These are phyloP conservation scores for Purpureocillium takamizusanense DNA, from an alignment of 2,329 filamentous ascomycete genomes.

Conservation along the genomic window DNA sequence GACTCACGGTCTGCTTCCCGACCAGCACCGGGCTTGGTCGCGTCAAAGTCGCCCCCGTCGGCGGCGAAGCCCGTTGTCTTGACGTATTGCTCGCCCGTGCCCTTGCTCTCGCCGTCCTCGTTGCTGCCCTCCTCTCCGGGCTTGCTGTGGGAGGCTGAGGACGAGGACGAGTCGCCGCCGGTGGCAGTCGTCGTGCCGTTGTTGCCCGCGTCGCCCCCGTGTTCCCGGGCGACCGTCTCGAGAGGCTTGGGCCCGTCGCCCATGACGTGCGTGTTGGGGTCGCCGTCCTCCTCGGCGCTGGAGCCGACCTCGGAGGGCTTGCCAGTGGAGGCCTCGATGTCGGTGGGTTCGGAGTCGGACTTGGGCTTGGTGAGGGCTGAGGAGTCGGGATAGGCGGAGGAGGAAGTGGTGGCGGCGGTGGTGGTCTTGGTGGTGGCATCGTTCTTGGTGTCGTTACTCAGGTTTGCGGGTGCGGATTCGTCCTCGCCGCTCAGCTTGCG, in stretches of 20 bases:
- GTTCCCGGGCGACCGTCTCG: conserved; percentile 22
- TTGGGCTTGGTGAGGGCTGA: no score
- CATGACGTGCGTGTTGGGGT: conserved; percentile 21
- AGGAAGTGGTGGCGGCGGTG: no score
- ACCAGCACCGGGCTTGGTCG: conserved; percentile 53
- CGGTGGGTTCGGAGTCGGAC: no score
- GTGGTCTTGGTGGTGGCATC: no score
- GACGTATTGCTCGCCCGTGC: conserved; percentile 48
- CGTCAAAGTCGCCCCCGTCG: conserved; percentile 62
- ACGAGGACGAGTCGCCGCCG: no score
- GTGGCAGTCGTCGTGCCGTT: background rate
- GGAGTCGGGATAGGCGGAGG: no score
- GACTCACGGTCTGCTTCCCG: conserved; percentile 56
- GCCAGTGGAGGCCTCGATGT: background rate
- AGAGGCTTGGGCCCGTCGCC: conserved; percentile 19
- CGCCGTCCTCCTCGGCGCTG: conserved; percentile 19
- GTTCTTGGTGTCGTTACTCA: no score
- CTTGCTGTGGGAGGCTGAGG: no score
- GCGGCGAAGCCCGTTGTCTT: conserved; percentile 49
- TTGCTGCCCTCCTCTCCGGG: no score
- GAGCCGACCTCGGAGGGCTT: conserved; percentile 12
- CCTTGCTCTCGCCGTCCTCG: conserved; percentile 20
- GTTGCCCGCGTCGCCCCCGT: conserved; percentile 22
- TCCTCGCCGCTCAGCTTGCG: conserved; percentile 1
- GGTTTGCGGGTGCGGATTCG: background rate